phyloP scores from a whole-genome alignment of 768 basidiomycete genomes.

The Boletus subparvulus region DNA sequence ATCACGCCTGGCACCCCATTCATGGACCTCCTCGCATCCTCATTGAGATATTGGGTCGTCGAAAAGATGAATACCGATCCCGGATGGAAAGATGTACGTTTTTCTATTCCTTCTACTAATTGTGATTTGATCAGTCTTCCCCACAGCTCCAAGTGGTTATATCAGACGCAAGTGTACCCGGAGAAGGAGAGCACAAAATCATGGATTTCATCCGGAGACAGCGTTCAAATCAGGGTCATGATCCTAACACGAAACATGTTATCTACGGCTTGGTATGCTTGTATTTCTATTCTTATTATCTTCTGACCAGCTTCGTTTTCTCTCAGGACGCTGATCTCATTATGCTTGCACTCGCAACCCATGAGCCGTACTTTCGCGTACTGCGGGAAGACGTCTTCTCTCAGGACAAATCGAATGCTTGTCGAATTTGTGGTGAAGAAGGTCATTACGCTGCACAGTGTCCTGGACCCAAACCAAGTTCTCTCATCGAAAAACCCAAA shows the following conservation, averaged over 20 bases:
- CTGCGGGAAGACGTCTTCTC: slow-evolving; percentile 97
- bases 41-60: slow-evolving; percentile 94
- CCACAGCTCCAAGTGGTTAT: slow-evolving; percentile 89
- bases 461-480: slow-evolving; percentile 72
- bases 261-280: slow-evolving; percentile 89
- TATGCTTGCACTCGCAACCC: slow-evolving; percentile 96
- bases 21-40: slow-evolving; percentile 88
- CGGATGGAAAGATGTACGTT: slow-evolving; percentile 86
- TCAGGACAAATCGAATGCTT: slow-evolving; percentile 75
- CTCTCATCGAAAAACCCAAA: slow-evolving; percentile 45
- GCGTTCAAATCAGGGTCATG: slow-evolving; percentile 80
- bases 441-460: slow-evolving; percentile 97
- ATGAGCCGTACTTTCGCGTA: slow-evolving; percentile 97
- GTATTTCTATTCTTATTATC: background rate
- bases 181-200: slow-evolving; percentile 99
- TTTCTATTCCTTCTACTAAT: background rate
- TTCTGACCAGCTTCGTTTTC: slow-evolving; percentile 9
- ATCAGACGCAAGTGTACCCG: slow-evolving; percentile 95
- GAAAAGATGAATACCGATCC: slow-evolving; percentile 93
- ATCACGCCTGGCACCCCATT: slow-evolving; percentile 99
- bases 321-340: slow-evolving; percentile 95
- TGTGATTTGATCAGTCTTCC: background rate
- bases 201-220: slow-evolving; percentile 98
- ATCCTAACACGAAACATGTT: slow-evolving; percentile 94
- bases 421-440: slow-evolving; percentile 91